These are phyloP conservation scores for Lagenaria siceraria DNA, from an alignment of 306 rosid species.

Conservation along the genomic window DNA sequence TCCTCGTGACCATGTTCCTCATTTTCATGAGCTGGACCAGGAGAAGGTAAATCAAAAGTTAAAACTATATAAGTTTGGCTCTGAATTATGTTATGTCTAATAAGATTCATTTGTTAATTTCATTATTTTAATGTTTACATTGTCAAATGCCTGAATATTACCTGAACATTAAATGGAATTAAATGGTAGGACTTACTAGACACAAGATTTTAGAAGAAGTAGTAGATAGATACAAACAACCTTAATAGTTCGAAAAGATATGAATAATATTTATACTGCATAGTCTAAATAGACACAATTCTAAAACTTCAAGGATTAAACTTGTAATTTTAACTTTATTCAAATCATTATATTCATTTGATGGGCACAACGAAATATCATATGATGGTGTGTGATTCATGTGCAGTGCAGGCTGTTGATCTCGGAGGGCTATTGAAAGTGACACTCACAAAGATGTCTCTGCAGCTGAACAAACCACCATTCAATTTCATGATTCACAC, in stretches of 20 bases:
- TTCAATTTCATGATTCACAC: conserved; percentile 73
- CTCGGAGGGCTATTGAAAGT: conserved; percentile 65
- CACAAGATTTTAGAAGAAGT: no score
- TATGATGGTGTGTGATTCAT: background rate
- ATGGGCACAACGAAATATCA: background rate
- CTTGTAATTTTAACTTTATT: background rate
- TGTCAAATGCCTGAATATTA: background rate
- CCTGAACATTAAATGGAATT: background rate
- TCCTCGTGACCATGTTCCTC: conserved; percentile 57
- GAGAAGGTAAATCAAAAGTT: conserved; percentile 34
- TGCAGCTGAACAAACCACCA: conserved; percentile 75
- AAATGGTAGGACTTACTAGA: no score
- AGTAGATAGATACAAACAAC: no score
- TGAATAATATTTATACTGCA: background rate
- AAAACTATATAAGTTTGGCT: background rate
- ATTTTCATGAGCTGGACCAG: conserved; percentile 50
- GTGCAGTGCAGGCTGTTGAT: conserved; percentile 54
- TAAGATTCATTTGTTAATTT: background rate
- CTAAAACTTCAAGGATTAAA: background rate
- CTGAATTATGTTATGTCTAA: background rate
- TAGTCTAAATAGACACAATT: background rate
- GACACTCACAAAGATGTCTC: conserved; percentile 49
- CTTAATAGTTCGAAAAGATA: background rate
- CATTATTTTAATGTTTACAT: background rate
- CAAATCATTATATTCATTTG: background rate